Conservation (phyloP, 169 alveolate genomes). For the Babesia sp. region DNA sequence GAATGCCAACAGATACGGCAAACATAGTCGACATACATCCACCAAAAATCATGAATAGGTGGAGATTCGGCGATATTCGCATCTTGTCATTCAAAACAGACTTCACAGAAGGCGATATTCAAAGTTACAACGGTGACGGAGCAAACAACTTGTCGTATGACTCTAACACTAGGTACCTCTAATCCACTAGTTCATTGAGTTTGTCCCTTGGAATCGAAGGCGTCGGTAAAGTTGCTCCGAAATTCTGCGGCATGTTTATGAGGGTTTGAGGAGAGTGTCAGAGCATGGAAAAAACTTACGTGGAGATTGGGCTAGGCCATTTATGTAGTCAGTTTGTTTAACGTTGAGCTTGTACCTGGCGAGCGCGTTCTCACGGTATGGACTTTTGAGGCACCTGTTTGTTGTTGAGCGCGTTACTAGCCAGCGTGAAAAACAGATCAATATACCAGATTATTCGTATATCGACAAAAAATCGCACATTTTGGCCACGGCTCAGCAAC, state of each 20-base stretch:
- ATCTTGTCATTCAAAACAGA: not conserved
- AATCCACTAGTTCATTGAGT: slow-evolving; percentile 51
- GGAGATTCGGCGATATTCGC: not conserved
- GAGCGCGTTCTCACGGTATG: slow-evolving; percentile 77
- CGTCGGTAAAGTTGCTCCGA: slow-evolving; percentile 36
- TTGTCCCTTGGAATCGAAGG: not conserved
- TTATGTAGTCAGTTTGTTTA: slow-evolving; percentile 70
- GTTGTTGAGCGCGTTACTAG: too few species aligned
- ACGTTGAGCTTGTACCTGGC: slow-evolving; percentile 74
- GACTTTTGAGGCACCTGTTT: slow-evolving; percentile 80
- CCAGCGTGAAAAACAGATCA: too few species aligned
- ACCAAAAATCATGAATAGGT: not conserved
- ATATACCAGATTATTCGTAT: too few species aligned
- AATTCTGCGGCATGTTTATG: slow-evolving; percentile 22
- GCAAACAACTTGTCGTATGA: not conserved
- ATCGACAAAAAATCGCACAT: too few species aligned
- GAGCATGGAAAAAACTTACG: slow-evolving; percentile 59
- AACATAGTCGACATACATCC: not conserved
- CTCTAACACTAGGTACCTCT: not conserved
- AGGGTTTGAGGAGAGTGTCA: too few species aligned
- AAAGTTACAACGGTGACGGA: too few species aligned
- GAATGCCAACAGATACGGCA: not conserved
- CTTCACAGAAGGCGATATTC: too few species aligned
- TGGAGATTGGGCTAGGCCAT: slow-evolving; percentile 74
- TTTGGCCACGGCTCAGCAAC: too few species aligned